Evolutionary conservation across 306 rosid species (phyloP).

Genomic region (Pterocarpus macrocarpus): DNA sequence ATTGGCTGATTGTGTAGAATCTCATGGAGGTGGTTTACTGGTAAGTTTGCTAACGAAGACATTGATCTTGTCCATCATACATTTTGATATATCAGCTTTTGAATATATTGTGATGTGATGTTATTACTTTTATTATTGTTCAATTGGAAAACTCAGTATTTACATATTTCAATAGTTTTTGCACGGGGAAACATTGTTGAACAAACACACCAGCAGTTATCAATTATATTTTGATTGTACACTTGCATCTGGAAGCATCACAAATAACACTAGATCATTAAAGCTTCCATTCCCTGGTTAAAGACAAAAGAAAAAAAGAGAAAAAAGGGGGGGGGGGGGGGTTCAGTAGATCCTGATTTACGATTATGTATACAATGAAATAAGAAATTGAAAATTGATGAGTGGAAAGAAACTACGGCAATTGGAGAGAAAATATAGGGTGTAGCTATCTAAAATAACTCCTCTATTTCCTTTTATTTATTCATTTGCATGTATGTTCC

Average conservation of each 20-base stretch:
- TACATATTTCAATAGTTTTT: not conserved
- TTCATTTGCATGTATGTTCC: not conserved
- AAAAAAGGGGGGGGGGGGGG: too few relatives aligned
- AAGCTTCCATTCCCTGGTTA: not conserved
- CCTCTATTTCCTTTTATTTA: not conserved
- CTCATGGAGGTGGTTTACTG: slow-evolving; percentile 62
- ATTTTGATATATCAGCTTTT: not conserved
- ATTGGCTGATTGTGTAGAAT: slow-evolving; percentile 77
- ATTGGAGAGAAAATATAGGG: not conserved
- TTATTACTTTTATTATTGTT: not conserved
- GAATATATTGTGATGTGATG: not conserved
- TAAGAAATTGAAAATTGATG: too few relatives aligned
- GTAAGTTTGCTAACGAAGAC: slow-evolving; percentile 48
- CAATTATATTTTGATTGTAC: slow-evolving; percentile 20
- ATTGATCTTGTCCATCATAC: not conserved
- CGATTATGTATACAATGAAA: too few relatives aligned
- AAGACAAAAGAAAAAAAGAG: too few relatives aligned
- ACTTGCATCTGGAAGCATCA: slow-evolving; percentile 2
- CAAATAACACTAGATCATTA: not conserved
- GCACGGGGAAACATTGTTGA: not conserved
- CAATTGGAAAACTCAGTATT: slow-evolving; percentile 6
- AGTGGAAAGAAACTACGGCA: too few relatives aligned
- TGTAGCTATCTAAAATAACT: not conserved
- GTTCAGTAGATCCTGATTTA: too few relatives aligned
- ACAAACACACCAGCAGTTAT: not conserved